Conservation (phyloP, 345 rosid genomes). For the Aquilaria malaccensis region DNA sequence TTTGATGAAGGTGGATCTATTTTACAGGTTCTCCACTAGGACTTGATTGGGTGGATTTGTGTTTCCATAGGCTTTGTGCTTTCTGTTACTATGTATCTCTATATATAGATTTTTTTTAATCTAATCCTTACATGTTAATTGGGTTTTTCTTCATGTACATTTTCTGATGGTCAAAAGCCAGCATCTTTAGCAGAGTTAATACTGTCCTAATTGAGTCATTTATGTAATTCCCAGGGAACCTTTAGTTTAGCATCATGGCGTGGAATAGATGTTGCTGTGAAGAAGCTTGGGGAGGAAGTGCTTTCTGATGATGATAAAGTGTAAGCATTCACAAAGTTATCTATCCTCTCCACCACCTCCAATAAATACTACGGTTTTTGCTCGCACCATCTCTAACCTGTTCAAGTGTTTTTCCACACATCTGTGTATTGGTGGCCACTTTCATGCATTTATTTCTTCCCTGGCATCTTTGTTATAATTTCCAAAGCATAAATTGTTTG, state of each 20-base stretch:
- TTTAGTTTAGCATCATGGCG: constrained; percentile 78
- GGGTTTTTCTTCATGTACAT: too few species aligned
- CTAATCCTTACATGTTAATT: neutral
- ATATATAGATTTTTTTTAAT: neutral
- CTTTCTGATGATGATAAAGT: constrained; percentile 71
- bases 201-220: constrained; percentile 1
- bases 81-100: neutral
- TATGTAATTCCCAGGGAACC: constrained; percentile 59
- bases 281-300: constrained; percentile 74
- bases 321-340: constrained; percentile 33
- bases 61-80: too few species aligned
- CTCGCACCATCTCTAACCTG: too few species aligned
- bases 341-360: too few species aligned
- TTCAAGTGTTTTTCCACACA: neutral
- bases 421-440: neutral
- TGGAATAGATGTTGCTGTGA: constrained; percentile 92
- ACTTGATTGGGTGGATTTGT: too few species aligned
- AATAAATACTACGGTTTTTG: too few species aligned
- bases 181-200: neutral
- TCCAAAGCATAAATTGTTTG: constrained; percentile 6
- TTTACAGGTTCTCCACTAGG: too few species aligned
- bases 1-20: too few species aligned
- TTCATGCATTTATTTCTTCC: neutral
- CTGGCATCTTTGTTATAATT: neutral
- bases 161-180: too few species aligned